Evolutionary conservation across 2,329 filamentous ascomycete species (phyloP).

Genomic region (Exserohilum rostratum): DNA sequence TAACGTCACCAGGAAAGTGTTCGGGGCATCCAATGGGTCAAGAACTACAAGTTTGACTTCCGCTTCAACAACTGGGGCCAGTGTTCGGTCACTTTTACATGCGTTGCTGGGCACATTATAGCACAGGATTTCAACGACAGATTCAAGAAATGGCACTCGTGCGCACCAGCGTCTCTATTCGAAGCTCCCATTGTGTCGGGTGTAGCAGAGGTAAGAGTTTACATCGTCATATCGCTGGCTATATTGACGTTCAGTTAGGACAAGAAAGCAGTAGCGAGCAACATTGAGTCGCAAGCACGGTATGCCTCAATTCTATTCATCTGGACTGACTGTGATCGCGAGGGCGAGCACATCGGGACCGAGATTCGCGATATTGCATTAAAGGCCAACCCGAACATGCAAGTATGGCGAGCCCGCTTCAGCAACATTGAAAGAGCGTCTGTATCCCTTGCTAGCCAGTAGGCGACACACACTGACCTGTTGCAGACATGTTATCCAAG

Average conservation of each 20-base stretch:
- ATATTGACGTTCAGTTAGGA: slow-evolving; percentile 58
- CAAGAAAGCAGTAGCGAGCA: slow-evolving; percentile 79
- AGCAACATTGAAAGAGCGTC: slow-evolving; percentile 94
- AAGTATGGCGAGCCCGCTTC: slow-evolving; percentile 86
- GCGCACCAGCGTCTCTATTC: slow-evolving; percentile 79
- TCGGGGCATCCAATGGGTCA: slow-evolving; percentile 74
- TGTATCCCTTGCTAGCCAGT: slow-evolving; percentile 41
- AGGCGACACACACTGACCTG: neutral
- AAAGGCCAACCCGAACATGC: slow-evolving; percentile 73
- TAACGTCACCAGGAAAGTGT: slow-evolving; percentile 65
- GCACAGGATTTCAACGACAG: slow-evolving; percentile 75
- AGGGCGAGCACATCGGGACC: slow-evolving; percentile 93
- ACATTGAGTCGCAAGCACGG: slow-evolving; percentile 80
- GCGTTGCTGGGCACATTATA: slow-evolving; percentile 86
- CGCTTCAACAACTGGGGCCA: slow-evolving; percentile 84
- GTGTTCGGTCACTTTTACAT: slow-evolving; percentile 91
- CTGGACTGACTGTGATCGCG: slow-evolving; percentile 98
- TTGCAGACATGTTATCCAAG: slow-evolving; percentile 79
- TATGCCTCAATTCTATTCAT: slow-evolving; percentile 81
- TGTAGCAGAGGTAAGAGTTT: slow-evolving; percentile 65
- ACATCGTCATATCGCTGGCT: neutral
- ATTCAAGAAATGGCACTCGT: slow-evolving; percentile 81
- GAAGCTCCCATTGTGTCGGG: slow-evolving; percentile 74
- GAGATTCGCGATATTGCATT: slow-evolving; percentile 85
- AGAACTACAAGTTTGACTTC: slow-evolving; percentile 93